Percentiles rank a stretch among this genome's conserved stretches.
phyloP scores from a whole-genome alignment of 768 basidiomycete genomes.

The Collybia sp. region DNA sequence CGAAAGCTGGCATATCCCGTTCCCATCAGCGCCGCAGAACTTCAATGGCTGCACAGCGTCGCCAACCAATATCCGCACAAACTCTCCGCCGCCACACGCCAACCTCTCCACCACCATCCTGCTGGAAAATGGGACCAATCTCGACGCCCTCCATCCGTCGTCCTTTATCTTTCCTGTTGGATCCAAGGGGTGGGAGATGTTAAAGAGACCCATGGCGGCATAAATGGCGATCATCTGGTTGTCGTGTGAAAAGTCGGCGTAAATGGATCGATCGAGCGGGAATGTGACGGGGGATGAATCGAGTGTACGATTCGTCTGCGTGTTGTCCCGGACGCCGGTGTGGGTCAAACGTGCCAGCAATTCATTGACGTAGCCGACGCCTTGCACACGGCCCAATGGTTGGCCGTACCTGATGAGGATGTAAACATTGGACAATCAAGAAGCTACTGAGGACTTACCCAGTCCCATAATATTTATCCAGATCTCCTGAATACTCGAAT shows the following conservation, averaged over 20 bases:
- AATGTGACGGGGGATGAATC: conserved; percentile 61
- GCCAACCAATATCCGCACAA: conserved; percentile 72
- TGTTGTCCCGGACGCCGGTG: conserved; percentile 57
- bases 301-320: conserved; percentile 75
- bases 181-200: conserved; percentile 26
- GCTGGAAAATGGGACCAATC: conserved; percentile 70
- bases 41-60: conserved; percentile 61
- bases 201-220: conserved; percentile 53
- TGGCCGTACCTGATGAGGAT: conserved; percentile 54
- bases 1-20: conserved; percentile 61
- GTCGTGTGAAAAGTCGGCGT: conserved; percentile 84
- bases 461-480: conserved; percentile 76
- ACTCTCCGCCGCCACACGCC: conserved; percentile 40
- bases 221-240: conserved; percentile 82
- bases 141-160: conserved; percentile 50
- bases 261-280: conserved; percentile 60
- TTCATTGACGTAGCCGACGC: conserved; percentile 87
- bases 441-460: conserved; percentile 40
- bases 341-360: conserved; percentile 77
- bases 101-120: conserved; percentile 74
- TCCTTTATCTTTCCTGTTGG: conserved; percentile 23
- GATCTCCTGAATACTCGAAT: conserved; percentile 67
- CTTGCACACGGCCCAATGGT: conserved; percentile 67
- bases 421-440: not conserved
- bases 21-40: conserved; percentile 48